Base-by-base conservation (phyloP, 352 stramenopile species). In the Phytophthora uliginosa region DNA sequence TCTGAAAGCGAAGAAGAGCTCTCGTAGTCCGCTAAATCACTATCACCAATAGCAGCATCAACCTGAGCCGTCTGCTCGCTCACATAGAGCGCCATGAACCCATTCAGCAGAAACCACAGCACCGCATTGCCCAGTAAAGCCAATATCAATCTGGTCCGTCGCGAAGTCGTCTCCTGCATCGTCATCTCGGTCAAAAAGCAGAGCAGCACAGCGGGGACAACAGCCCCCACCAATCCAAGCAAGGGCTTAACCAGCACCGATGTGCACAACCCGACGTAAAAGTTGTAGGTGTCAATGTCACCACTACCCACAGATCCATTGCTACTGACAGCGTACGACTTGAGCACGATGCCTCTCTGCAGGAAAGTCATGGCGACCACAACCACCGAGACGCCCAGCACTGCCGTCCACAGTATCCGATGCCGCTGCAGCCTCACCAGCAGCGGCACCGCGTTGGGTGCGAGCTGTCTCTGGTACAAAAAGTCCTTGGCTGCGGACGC, bases 71-170 rank as follows among this genome's bases (percentile, higher is more conserved):
- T 60, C 28, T 81, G 22, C 17, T 83, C 60, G 22, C 86, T 83
- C 26, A 91, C 81, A 57, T 93, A 85, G 6, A 85, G 22, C 2
- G 80, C 78, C 65, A 84, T 76, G 58, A 92, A 89, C 24, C 84
- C 77, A 61, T 90, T 94, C 38, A 78, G 77, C n/a, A 94, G 71
- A n/a, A 91, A 67, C 76, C 81, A 93, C 9, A 92, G 48, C 40
- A 89, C 57, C n/a, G 79, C 61, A 42, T 82, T 81, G 7, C 71
- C 74, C 22, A 87, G 28, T 15, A 79, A 50, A 4, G 77, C 73
- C 22, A 89, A 36, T 1, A 66, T 52, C 12, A 74, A 59, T 10
- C 78, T 73, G 13, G 71, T 73, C 28, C 61, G 66, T 47, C 57
- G 71, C 15, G 62, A 77, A 20, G 31, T 75, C n/a, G 68, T 75